Evolutionary conservation across 176 grass and related monocot genomes (phyloP), one percentile per base, ranked within the genome.

Genomic region (Juncus effusus): DNA sequence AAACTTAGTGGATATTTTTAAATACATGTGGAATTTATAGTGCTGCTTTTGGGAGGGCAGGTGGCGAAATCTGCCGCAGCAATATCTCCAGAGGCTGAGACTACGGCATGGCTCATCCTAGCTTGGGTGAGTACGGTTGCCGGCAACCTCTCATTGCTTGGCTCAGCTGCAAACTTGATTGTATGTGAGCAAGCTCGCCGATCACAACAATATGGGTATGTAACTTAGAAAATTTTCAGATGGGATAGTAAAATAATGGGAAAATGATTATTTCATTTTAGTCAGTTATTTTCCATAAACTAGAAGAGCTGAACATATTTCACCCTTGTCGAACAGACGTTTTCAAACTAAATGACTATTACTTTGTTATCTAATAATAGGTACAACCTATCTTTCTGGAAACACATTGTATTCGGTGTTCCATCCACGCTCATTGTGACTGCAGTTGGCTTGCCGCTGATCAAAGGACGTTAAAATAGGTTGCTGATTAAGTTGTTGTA

Each of bases 61-160:
- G 94, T 99, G 37, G 94, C 88, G 8, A 79, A 65, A 19, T 78
- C 94, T 2, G 88, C 94, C 5, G 88, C 83, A 7, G 50, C 63
- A 1, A 99, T 99, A 64, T 99, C 94, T 0, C 1, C 75, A 11
- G 49, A 63, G 36, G 77, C 79, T 36, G 94, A 82, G 67, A 93
- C 75, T 2, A 75, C 75, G 53, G 87, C 94, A 64, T 99, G 94
- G 94, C 83, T 99, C 56, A 79, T 99, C 16, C 72, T 99, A 74
- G 94, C 94, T 28, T 99, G 94, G 94, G 94, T 93, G 68, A 99
- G 94, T 70, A 99, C 94, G 64, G 88, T 99, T 59, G 94, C 94
- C 2, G 94, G 94, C n/a, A 97, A 99, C 80, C 85, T 99, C 3
- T 92, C 88, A 14, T 80, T 99, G 12, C 85, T 99, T 59, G 94